A percentile compares a stretch with the other conserved stretches of the same genome.
Conservation (phyloP, 139 green algal species). For the Medakamo hakoo region DNA sequence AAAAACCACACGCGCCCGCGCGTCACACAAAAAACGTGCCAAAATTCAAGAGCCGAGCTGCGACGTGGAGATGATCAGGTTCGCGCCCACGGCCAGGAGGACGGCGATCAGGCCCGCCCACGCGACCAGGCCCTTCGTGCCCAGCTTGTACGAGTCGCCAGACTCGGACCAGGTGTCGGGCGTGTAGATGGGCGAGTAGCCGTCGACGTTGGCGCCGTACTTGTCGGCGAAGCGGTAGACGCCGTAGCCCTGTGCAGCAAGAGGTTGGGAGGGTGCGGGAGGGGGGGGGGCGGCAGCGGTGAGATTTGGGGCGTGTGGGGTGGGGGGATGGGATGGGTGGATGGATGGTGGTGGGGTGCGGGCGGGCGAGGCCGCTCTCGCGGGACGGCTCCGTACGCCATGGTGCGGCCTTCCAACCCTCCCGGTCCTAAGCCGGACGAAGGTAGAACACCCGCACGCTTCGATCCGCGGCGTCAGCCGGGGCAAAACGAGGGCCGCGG, state of each 20-base stretch:
- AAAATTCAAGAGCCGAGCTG: slow-evolving; percentile 22
- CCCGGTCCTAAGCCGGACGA: not conserved
- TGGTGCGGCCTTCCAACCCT: not conserved
- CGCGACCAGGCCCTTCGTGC: slow-evolving; percentile 77
- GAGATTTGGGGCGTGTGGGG: not conserved
- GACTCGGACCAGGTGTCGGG: slow-evolving; percentile 78
- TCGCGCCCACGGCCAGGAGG: slow-evolving; percentile 46
- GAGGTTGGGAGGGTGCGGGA: not conserved
- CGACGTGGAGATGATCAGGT: slow-evolving; percentile 70
- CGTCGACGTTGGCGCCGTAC: slow-evolving; percentile 91
- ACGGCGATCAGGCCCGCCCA: slow-evolving; percentile 49
- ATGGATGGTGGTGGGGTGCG: not conserved
- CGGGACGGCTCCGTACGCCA: not conserved
- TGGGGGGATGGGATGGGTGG: not conserved
- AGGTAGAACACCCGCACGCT: not conserved
- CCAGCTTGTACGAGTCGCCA: slow-evolving; percentile 68
- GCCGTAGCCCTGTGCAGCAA: slow-evolving; percentile 61
- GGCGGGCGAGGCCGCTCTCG: not conserved
- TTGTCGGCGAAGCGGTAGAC: slow-evolving; percentile 80
- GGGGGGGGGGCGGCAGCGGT: not conserved
- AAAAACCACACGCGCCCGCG: no score
- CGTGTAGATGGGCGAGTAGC: slow-evolving; percentile 93
- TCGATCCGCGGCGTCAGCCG: not conserved
- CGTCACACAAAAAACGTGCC: no score
- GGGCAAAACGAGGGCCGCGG: not conserved